phyloP scores from a whole-genome alignment of 192 early-diverging fungal genomes.

The Dissophora ornata region DNA sequence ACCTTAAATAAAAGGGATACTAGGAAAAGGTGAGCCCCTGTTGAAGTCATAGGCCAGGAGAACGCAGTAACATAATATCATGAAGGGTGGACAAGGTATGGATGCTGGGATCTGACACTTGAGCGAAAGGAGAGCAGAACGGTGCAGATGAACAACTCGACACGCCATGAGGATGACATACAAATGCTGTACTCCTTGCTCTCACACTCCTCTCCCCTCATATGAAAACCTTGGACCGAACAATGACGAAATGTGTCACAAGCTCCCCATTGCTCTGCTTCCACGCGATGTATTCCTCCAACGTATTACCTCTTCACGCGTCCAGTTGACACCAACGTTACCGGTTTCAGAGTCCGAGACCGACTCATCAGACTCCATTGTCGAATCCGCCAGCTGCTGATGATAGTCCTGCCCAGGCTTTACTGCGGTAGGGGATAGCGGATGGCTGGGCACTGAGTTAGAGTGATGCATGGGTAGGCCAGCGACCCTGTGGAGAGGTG shows the following conservation, averaged over 20 bases:
- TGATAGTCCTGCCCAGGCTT: neutral
- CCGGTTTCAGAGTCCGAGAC: slow-evolving; percentile 22
- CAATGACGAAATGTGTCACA: no score
- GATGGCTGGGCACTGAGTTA: slow-evolving; percentile 5
- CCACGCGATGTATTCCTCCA: neutral
- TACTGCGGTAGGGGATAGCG: slow-evolving; percentile 1
- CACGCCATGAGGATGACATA: neutral
- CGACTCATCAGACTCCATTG: slow-evolving; percentile 34
- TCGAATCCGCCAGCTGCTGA: slow-evolving; percentile 1
- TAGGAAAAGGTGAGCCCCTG: no score
- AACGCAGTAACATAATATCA: no score
- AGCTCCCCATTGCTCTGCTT: no score
- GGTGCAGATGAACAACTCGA: neutral
- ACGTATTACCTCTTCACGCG: slow-evolving; percentile 38
- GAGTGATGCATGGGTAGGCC: slow-evolving; percentile 22
- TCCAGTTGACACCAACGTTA: slow-evolving; percentile 21
- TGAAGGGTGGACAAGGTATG: no score
- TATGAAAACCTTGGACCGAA: no score
- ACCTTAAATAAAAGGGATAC: neutral
- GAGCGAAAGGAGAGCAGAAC: neutral
- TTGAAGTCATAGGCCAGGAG: no score
- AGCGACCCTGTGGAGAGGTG: no score
- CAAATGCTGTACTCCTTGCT: slow-evolving; percentile 8
- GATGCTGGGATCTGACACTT: no score
- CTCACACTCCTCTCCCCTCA: neutral